Evolutionary conservation across 306 rosid genomes (phyloP).

Genomic region (Mimosa pudica): DNA sequence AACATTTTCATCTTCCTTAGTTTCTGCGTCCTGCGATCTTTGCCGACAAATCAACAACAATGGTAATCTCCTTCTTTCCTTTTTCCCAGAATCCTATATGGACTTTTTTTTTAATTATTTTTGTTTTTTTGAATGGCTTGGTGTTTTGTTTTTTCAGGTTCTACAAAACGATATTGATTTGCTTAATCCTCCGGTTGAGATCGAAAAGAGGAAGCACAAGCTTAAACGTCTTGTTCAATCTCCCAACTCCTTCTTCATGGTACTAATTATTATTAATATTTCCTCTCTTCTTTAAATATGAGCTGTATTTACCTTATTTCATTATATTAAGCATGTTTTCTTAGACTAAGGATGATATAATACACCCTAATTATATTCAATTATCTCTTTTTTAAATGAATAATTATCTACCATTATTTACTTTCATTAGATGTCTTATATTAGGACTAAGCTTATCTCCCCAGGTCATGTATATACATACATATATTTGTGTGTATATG

Average conservation of each 20-base stretch:
- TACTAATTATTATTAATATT: neutral
- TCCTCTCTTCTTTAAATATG: no score
- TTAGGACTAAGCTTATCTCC: no score
- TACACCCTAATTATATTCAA: no score
- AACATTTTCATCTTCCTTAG: neutral
- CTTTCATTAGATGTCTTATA: no score
- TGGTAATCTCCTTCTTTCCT: constrained; percentile 9
- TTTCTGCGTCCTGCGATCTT: constrained; percentile 31
- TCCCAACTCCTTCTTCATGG: constrained; percentile 55
- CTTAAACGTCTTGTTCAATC: constrained; percentile 41
- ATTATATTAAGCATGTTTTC: no score
- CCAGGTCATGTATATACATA: no score
- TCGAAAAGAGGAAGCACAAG: constrained; percentile 43
- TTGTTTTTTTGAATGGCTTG: neutral
- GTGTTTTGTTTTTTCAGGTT: constrained; percentile 28
- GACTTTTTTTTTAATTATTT: neutral
- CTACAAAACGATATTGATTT: constrained; percentile 43
- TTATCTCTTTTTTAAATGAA: no score
- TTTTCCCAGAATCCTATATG: neutral
- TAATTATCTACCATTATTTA: no score
- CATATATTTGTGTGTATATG: no score
- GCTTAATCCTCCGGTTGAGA: constrained; percentile 37
- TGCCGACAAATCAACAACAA: neutral
- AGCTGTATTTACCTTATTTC: no score
- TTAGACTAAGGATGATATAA: no score